phyloP scores from a whole-genome alignment of 78 protist species.

The Emiliania huxleyi region DNA sequence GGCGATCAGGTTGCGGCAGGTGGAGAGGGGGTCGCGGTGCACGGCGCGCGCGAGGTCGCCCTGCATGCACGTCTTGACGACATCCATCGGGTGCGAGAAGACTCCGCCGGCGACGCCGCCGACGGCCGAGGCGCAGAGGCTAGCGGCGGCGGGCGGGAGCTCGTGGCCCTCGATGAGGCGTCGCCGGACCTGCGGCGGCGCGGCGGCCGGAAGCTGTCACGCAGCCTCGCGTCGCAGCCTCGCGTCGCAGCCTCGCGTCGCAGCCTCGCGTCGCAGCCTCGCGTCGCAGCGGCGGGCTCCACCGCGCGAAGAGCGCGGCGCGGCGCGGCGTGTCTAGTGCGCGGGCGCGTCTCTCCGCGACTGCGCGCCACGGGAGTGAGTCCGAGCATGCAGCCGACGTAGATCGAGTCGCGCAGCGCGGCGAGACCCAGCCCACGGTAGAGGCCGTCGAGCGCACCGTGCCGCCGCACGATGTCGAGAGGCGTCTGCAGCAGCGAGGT shows the following conservation, averaged over 20 bases:
- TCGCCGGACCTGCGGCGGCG: too few relatives aligned
- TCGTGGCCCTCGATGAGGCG: not conserved
- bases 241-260: too few relatives aligned
- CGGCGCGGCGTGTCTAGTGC: too few relatives aligned
- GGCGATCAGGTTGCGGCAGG: not conserved
- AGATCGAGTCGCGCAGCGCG: not conserved
- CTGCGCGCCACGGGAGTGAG: conserved; percentile 3
- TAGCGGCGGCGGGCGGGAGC: not conserved
- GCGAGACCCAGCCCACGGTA: not conserved
- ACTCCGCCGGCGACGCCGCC: conserved; percentile 1
- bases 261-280: too few relatives aligned
- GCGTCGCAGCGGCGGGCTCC: too few relatives aligned
- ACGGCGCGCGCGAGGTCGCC: not conserved
- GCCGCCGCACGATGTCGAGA: not conserved
- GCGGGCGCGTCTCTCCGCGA: too few relatives aligned
- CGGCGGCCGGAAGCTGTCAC: too few relatives aligned
- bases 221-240: too few relatives aligned
- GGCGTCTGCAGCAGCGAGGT: not conserved
- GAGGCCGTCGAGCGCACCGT: not conserved
- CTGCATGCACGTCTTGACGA: conserved; percentile 45
- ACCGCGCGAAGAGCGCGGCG: too few relatives aligned
- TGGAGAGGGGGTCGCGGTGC: too few relatives aligned
- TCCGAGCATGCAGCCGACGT: conserved; percentile 41
- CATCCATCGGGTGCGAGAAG: conserved; percentile 28
- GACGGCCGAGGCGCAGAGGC: not conserved